Percentiles rank a stretch among this genome's conserved stretches.
Conservation (phyloP, 805 yeast genomes). For the Spathaspora gorwiae region DNA sequence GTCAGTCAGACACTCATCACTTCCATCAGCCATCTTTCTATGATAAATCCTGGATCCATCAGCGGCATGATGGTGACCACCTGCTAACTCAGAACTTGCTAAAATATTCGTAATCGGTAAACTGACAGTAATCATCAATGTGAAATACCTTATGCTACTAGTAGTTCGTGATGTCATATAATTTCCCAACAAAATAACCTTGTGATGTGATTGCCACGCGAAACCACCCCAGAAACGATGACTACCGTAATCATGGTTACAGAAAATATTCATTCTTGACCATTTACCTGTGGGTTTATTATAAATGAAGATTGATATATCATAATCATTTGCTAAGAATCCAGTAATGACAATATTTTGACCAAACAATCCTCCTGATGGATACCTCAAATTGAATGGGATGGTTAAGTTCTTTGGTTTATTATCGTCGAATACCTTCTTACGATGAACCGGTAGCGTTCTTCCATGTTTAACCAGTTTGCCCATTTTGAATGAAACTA, state of each 20-base stretch:
- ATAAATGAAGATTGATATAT: constrained; percentile 46
- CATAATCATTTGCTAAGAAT: constrained; percentile 43
- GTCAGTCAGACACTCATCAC: constrained; percentile 5
- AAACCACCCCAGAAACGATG: constrained; percentile 65
- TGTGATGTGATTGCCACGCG: constrained; percentile 77
- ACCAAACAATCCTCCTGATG: constrained; percentile 63
- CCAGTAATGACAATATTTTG: constrained; percentile 63
- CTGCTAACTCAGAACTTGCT: constrained; percentile 40
- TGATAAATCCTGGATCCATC: constrained; percentile 13
- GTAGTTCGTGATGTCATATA: constrained; percentile 40
- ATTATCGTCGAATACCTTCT: constrained; percentile 10
- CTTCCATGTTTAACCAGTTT: constrained; percentile 28
- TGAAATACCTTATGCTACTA: constrained; percentile 46
- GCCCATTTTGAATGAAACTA: constrained; percentile 32
- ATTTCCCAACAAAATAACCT: constrained; percentile 58
- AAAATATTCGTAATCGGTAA: constrained; percentile 51
- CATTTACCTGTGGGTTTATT: constrained; percentile 56
- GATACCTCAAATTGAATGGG: constrained; percentile 48
- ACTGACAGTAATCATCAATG: constrained; percentile 45
- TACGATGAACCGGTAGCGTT: constrained; percentile 27
- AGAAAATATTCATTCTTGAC: constrained; percentile 54
- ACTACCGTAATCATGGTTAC: constrained; percentile 48
- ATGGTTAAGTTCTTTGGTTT: constrained; percentile 17
- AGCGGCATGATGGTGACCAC: constrained; percentile 19
- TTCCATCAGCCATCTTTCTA: constrained; percentile 3